phyloP scores from a whole-genome alignment of 2,329 filamentous ascomycete species.

The Pseudopyricularia cyperi region DNA sequence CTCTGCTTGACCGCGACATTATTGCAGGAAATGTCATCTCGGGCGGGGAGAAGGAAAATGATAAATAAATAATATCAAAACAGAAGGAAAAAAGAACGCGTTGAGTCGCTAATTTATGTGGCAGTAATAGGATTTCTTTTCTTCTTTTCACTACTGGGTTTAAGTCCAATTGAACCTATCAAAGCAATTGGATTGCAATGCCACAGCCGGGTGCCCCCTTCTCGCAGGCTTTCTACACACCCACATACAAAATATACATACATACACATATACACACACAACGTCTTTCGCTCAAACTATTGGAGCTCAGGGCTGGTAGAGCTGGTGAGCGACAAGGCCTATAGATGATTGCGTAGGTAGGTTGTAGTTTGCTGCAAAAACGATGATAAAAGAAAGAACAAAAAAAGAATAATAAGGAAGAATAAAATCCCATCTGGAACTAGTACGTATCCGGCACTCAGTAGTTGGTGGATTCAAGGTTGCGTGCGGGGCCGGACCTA shows the following conservation, averaged over 20 bases:
- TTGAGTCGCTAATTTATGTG: background rate
- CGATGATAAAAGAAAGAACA: too few species aligned
- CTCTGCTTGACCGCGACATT: background rate
- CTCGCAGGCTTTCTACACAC: too few species aligned
- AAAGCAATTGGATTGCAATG: background rate
- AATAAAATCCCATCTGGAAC: too few species aligned
- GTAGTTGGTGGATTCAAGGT: background rate
- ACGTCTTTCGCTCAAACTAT: background rate
- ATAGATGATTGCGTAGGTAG: too few species aligned
- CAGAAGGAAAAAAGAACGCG: background rate
- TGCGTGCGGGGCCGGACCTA: background rate
- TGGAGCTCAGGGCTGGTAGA: background rate
- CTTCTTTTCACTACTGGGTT: background rate
- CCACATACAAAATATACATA: too few species aligned
- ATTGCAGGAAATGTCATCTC: background rate
- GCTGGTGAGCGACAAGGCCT: too few species aligned
- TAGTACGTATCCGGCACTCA: too few species aligned
- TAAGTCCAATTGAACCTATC: background rate
- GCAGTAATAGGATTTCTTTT: too few species aligned
- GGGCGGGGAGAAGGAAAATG: background rate
- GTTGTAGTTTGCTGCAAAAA: too few species aligned
- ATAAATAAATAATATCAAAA: background rate
- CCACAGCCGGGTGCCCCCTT: background rate
- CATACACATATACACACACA: too few species aligned
- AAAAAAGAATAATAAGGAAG: background rate